Percentiles rank a stretch among this genome's conserved stretches.
Evolutionary conservation across 1,284 basidiomycete genomes (phyloP).

Genomic region (Mycocalia duriaeana): DNA sequence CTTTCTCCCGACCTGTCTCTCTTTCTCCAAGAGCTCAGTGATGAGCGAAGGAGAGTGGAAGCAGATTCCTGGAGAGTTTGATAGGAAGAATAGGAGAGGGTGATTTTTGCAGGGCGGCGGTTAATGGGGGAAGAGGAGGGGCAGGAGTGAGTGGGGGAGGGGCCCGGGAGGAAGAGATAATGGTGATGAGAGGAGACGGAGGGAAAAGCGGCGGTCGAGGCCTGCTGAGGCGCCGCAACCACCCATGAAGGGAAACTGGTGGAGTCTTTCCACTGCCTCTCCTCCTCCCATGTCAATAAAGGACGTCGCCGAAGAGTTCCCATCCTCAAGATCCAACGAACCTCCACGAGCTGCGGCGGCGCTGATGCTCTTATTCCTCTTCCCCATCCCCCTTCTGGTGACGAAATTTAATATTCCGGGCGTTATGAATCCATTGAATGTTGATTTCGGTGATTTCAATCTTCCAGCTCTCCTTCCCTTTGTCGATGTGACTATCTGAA

Average conservation of each 20-base stretch:
- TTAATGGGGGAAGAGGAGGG: constrained; percentile 1
- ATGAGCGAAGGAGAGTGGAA: constrained; percentile 53
- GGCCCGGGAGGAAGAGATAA: constrained; percentile 18
- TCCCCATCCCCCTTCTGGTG: not conserved
- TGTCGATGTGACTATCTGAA: too few species aligned
- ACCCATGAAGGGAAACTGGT: constrained; percentile 44
- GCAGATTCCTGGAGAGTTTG: constrained; percentile 29
- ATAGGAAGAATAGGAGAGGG: constrained; percentile 36
- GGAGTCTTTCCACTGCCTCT: too few species aligned
- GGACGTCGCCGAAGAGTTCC: too few species aligned
- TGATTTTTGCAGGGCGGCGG: constrained; percentile 33
- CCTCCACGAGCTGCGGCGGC: too few species aligned
- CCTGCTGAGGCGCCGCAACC: too few species aligned
- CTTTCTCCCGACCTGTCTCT: constrained; percentile 32
- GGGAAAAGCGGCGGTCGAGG: not conserved
- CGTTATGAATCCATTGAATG: not conserved
- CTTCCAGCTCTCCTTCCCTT: constrained; percentile 8
- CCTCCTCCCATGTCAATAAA: too few species aligned
- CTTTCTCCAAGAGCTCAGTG: constrained; percentile 41
- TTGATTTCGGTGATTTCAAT: constrained; percentile 2
- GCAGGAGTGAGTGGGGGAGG: constrained; percentile 12
- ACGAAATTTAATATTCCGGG: not conserved
- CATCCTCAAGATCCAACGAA: too few species aligned
- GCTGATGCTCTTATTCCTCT: not conserved
- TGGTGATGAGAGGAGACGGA: not conserved